Conservation (phyloP, 192 early-diverging fungal genomes). For the Spizellomyces punctatus region DNA sequence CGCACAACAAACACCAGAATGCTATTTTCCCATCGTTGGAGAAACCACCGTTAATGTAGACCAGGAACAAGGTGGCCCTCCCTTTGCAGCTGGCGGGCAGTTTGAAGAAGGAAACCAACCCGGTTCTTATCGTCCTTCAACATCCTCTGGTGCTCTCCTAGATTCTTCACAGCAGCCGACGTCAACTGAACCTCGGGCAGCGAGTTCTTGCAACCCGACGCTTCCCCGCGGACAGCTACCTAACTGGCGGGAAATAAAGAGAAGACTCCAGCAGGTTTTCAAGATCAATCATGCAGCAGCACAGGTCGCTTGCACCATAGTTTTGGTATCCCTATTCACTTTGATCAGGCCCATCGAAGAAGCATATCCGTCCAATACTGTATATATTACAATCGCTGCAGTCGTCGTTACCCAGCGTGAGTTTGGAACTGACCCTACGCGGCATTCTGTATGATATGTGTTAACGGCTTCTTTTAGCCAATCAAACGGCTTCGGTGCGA, state of each 20-base stretch:
- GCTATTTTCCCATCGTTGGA: no score
- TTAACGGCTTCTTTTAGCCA: conserved; percentile 3
- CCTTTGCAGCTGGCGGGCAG: no score
- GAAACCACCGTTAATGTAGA: no score
- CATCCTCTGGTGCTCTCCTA: no score
- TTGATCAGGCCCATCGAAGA: conserved; percentile 28
- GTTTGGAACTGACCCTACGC: background rate
- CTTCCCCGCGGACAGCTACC: background rate
- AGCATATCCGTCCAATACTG: conserved; percentile 13
- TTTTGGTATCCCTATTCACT: conserved; percentile 16
- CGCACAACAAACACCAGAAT: no score
- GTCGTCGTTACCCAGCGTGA: conserved; percentile 24
- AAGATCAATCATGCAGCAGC: conserved; percentile 29
- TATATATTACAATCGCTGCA: conserved; percentile 18
- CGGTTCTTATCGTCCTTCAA: no score
- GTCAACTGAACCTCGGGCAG: no score
- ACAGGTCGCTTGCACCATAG: conserved; percentile 20
- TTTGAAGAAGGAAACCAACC: no score
- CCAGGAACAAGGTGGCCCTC: no score
- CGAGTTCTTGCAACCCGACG: background rate
- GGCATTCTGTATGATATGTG: background rate
- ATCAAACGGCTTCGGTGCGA: conserved; percentile 27
- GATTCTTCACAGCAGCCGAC: no score
- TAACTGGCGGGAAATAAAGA: conserved; percentile 17
- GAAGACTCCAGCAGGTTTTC: background rate